Percentiles rank a stretch among this genome's conserved stretches.
These are phyloP conservation scores for Penicillium daleae DNA, from an alignment of 495 filamentous ascomycete species.

Conservation along the genomic window DNA sequence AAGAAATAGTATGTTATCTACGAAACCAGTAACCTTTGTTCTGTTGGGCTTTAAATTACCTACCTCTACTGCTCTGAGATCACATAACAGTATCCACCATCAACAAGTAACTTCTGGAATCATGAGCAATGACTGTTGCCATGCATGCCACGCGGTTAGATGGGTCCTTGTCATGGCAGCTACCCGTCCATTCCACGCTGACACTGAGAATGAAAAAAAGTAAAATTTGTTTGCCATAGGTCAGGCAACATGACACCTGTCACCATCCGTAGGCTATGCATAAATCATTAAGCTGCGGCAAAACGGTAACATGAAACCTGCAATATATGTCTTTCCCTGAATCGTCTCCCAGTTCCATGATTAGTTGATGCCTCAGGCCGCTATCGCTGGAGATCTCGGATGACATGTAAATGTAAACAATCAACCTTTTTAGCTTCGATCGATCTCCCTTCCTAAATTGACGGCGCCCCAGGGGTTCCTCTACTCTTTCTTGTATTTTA, in stretches of 20 bases:
- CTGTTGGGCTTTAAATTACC: neutral
- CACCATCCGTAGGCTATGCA: neutral
- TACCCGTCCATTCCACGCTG: neutral
- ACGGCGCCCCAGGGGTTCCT: slow-evolving; percentile 5
- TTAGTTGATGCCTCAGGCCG: slow-evolving; percentile 29
- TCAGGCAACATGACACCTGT: neutral
- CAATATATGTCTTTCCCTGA: neutral
- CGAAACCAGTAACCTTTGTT: no score
- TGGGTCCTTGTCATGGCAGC: neutral
- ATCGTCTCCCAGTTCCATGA: neutral
- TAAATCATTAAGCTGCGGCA: neutral
- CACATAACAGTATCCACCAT: neutral
- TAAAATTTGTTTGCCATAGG: neutral
- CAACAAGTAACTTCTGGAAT: neutral
- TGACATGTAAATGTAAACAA: slow-evolving; percentile 35
- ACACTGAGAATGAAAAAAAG: neutral
- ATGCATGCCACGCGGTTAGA: slow-evolving; percentile 1
- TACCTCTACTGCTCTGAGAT: neutral
- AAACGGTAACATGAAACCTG: neutral
- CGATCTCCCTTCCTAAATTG: slow-evolving; percentile 5
- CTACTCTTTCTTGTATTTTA: neutral
- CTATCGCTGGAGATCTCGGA: slow-evolving; percentile 22
- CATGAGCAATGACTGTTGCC: neutral
- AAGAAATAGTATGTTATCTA: neutral
- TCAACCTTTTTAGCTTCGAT: slow-evolving; percentile 16